These are phyloP conservation scores for Suhomyces emberorum DNA, from an alignment of 805 yeast species.

Conservation along the genomic window DNA sequence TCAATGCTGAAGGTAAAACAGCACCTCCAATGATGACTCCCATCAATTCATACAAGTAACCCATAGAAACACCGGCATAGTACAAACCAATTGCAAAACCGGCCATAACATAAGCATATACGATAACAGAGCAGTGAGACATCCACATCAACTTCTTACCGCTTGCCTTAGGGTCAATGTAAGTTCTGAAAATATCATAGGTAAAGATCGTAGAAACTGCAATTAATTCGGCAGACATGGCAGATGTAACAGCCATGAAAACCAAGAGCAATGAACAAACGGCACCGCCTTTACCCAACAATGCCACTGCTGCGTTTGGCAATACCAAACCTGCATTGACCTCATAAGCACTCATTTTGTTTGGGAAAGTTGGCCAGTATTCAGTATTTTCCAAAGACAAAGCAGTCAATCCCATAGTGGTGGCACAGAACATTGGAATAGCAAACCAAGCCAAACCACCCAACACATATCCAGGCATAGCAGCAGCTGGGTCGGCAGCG, in stretches of 20 bases:
- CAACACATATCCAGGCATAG: conserved; percentile 80
- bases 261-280: conserved; percentile 74
- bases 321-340: conserved; percentile 79
- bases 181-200: conserved; percentile 79
- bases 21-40: conserved; percentile 87
- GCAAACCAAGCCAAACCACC: conserved; percentile 94
- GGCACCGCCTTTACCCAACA: conserved; percentile 87
- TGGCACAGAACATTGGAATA: conserved; percentile 77
- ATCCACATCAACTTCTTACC: conserved; percentile 69
- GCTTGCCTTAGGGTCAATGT: conserved; percentile 72
- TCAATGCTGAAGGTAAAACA: conserved; percentile 71
- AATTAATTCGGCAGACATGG: conserved; percentile 87
- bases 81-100: conserved; percentile 79
- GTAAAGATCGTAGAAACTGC: conserved; percentile 84
- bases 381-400: conserved; percentile 67
- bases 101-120: conserved; percentile 62
- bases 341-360: conserved; percentile 59
- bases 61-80: conserved; percentile 83
- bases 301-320: conserved; percentile 76
- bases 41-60: conserved; percentile 83
- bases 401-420: conserved; percentile 86
- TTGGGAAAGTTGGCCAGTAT: conserved; percentile 77
- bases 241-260: conserved; percentile 91
- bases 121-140: conserved; percentile 65
- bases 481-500: conserved; percentile 78